Base-by-base conservation (phyloP, 164 flowering plant genomes). In the Stephania yunnanensis region DNA sequence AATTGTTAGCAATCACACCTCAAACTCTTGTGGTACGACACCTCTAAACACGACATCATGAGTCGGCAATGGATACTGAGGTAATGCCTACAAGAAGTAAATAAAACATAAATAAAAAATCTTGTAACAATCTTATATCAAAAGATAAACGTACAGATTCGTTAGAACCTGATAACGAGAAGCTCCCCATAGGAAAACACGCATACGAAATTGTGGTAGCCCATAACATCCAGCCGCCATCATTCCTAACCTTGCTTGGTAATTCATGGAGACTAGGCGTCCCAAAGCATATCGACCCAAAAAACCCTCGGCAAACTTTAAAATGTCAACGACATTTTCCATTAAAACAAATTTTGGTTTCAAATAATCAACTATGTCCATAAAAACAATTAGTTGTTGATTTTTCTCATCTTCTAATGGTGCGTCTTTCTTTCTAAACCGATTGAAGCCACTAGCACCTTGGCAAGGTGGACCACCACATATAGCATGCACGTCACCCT, bases 381-480 rank as follows among this genome's bases (percentile, higher is more conserved):
- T 92, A 66, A 75, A 95, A 19, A 88, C 97, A 3, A 83, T 31
- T 31, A 93, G 82, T 66, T 95, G 98, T 0, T 82, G 80, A 64
- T 95, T 95, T 67, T 91, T 93, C 0, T 77, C 78, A 76, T 93
- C 99, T 2, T 81, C 80, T 1, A 95, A 55, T 0, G 98, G 99
- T 2, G 80, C 75, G 0, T 82, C 74, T 7, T 30, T 74, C 50
- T 90, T 83, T 53, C 99, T 83, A 48, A 93, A 95, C 0, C 99
- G 81, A 45, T 95, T 95, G 64, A 90, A 93, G 0, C 97, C 97
- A 79, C 98, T 93, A 2, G 92, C 81, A 0, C 99, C 99, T 79
- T 95, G 99, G 46, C 99, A 95, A 2, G 98, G 99, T 19, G 99
- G 99, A 0, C 99, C 99, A 0, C 98, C 99, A 83, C 98, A 95